phyloP scores from a whole-genome alignment of 768 basidiomycete species.

The Coprinellus aureogranulatus region DNA sequence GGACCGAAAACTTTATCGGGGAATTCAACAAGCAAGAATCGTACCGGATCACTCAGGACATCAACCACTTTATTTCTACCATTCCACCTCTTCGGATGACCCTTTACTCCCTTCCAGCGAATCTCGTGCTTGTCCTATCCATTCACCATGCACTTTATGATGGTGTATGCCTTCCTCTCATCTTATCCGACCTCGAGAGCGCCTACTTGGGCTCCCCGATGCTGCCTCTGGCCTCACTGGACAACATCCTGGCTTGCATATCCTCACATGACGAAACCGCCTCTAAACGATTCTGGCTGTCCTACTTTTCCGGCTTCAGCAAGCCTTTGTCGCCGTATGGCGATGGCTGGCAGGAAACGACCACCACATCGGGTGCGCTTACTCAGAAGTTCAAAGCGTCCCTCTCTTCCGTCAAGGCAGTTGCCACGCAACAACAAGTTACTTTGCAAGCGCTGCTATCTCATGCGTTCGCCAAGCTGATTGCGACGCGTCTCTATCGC shows the following conservation, averaged over 20 bases:
- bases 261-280: slow-evolving; percentile 17
- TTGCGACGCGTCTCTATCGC: slow-evolving; percentile 24
- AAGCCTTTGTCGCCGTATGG: slow-evolving; percentile 19
- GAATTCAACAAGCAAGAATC: slow-evolving; percentile 20
- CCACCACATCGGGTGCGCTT: slow-evolving; percentile 8
- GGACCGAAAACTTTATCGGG: slow-evolving; percentile 11
- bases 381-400: slow-evolving; percentile 18
- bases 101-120: slow-evolving; percentile 12
- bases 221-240: slow-evolving; percentile 7
- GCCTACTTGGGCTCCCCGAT: slow-evolving; percentile 16
- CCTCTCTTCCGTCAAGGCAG: slow-evolving; percentile 21
- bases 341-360: not conserved
- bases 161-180: slow-evolving; percentile 28
- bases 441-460: slow-evolving; percentile 33
- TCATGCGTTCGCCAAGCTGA: slow-evolving; percentile 24
- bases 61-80: slow-evolving; percentile 26
- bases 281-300: slow-evolving; percentile 27
- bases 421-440: slow-evolving; percentile 25
- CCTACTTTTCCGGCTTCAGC: slow-evolving; percentile 22
- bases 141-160: slow-evolving; percentile 36
- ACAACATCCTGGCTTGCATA: slow-evolving; percentile 25
- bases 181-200: slow-evolving; percentile 26
- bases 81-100: slow-evolving; percentile 24
- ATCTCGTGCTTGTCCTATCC: slow-evolving; percentile 23
- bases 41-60: slow-evolving; percentile 17